These are phyloP conservation scores for Capsella rubella DNA, from an alignment of 441 rosid species.

Conservation along the genomic window DNA sequence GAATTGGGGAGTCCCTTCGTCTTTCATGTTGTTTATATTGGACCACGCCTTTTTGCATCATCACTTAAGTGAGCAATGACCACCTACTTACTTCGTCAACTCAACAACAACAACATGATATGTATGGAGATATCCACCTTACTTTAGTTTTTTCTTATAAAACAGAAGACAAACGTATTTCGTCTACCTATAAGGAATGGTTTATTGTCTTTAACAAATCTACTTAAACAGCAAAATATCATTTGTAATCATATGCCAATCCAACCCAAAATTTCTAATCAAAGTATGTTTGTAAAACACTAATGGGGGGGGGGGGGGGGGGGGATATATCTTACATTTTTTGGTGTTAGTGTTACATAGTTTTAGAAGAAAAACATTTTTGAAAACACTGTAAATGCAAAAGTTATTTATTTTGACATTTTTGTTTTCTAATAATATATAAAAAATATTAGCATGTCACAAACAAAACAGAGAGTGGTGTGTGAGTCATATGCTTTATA, in stretches of 20 bases:
- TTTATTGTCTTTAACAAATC: slow-evolving; percentile 8
- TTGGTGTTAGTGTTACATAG: neutral
- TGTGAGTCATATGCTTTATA: slow-evolving; percentile 14
- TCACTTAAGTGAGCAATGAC: slow-evolving; percentile 23
- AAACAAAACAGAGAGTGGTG: neutral
- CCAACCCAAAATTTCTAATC: slow-evolving; percentile 1
- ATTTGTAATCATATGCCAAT: neutral
- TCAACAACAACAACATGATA: slow-evolving; percentile 16
- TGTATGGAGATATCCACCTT: no score
- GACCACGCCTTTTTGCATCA: slow-evolving; percentile 30
- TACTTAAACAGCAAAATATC: neutral
- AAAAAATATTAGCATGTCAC: neutral
- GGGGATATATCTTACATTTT: neutral
- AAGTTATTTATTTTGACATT: neutral
- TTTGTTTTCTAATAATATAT: neutral
- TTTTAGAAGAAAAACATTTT: neutral
- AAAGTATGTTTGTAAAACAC: neutral
- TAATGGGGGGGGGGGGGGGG: neutral
- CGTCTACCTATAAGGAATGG: neutral
- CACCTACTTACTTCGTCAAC: slow-evolving; percentile 36
- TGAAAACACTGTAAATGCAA: no score
- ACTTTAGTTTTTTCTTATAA: neutral
- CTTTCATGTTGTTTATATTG: slow-evolving; percentile 13
- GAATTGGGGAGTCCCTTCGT: neutral
- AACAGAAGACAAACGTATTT: slow-evolving; percentile 4